A percentile compares a stretch with the other conserved stretches of the same genome.
phyloP scores from a whole-genome alignment of 2,329 filamentous ascomycete genomes.

The Phialophora tarda region DNA sequence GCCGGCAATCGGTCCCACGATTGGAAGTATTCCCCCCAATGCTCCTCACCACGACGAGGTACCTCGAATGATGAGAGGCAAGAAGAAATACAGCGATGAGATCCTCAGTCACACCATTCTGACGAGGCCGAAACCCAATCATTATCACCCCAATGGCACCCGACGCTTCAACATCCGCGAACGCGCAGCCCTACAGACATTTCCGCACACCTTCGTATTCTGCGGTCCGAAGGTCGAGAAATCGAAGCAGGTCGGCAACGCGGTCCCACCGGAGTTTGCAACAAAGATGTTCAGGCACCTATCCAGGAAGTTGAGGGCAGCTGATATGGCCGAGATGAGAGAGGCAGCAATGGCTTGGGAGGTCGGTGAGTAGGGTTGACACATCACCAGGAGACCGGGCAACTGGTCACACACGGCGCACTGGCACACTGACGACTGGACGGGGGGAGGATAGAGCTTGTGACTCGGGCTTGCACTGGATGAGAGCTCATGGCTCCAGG shows the following conservation, averaged over 20 bases:
- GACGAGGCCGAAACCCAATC: conserved; percentile 64
- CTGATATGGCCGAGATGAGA: conserved; percentile 41
- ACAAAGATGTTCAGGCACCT: conserved; percentile 49
- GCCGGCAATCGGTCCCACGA: conserved; percentile 51
- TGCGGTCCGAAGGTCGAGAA: conserved; percentile 47
- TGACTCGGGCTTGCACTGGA: not conserved
- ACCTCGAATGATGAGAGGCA: not conserved
- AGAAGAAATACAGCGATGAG: conserved; percentile 38
- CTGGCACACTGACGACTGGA: not conserved
- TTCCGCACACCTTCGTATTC: conserved; percentile 68
- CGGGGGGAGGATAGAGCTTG: not conserved
- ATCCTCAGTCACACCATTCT: conserved; percentile 64
- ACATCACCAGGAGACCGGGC: not conserved
- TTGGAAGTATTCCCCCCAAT: conserved; percentile 48
- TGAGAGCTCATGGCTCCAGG: not conserved
- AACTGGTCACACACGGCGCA: not conserved
- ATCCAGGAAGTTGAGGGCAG: conserved; percentile 45
- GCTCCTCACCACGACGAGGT: not conserved
- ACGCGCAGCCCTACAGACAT: conserved; percentile 71
- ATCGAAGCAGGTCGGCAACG: conserved; percentile 75
- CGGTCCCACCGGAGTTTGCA: conserved; percentile 67
- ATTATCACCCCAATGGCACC: conserved; percentile 67
- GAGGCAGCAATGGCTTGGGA: not conserved
- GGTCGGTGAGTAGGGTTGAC: not conserved
- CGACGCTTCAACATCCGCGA: conserved; percentile 71